Evolutionary conservation across 116 monocot species (phyloP).

Genomic region (Phalaenopsis hybrid): DNA sequence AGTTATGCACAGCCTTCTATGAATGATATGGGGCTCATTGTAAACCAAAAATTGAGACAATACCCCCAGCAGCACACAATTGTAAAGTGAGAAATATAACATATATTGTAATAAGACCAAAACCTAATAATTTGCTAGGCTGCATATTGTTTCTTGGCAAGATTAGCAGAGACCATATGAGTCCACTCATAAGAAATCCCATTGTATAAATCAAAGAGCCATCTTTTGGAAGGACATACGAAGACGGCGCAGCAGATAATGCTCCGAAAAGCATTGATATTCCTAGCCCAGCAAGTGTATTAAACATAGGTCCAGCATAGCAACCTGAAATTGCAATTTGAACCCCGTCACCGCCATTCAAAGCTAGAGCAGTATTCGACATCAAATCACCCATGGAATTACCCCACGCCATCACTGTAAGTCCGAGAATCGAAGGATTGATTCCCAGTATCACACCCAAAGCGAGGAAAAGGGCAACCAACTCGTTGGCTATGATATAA

Average conservation of each 20-base stretch:
- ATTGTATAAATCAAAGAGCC: constrained; percentile 66
- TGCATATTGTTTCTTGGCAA: constrained; percentile 71
- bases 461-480: constrained; percentile 37
- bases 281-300: constrained; percentile 91
- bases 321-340: constrained; percentile 99
- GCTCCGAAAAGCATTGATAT: constrained; percentile 78
- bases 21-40: constrained; percentile 7
- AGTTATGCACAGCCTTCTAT: background rate
- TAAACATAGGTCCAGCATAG: constrained; percentile 99
- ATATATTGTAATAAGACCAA: constrained; percentile 77
- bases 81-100: constrained; percentile 65
- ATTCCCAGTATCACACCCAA: constrained; percentile 49
- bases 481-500: constrained; percentile 44
- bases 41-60: constrained; percentile 47
- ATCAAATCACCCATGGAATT: constrained; percentile 99
- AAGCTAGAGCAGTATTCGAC: constrained; percentile 87
- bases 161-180: constrained; percentile 64
- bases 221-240: constrained; percentile 66
- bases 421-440: constrained; percentile 86
- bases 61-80: constrained; percentile 46
- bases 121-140: constrained; percentile 64
- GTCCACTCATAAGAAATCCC: constrained; percentile 70
- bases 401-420: constrained; percentile 98
- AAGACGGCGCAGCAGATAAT: constrained; percentile 40
- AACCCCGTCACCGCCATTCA: constrained; percentile 81